These are phyloP conservation scores for Phytophthora cryptogea DNA, from an alignment of 352 stramenopile species.

Conservation along the genomic window DNA sequence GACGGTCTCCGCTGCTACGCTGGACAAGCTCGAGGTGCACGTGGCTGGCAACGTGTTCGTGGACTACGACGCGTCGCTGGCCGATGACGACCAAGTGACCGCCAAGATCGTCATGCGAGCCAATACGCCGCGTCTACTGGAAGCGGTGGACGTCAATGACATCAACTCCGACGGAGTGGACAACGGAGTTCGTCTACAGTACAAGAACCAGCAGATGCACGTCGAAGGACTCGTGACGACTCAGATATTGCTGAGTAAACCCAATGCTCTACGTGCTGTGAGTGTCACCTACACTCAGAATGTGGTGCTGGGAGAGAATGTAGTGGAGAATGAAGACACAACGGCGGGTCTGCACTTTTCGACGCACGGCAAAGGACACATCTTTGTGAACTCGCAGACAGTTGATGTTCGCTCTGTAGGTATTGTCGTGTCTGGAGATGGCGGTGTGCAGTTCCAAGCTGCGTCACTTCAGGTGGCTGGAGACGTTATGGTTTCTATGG, in stretches of 20 bases:
- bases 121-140: constrained; percentile 28
- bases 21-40: constrained; percentile 35
- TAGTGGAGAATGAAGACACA: constrained; percentile 37
- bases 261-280: constrained; percentile 23
- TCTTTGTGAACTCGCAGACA: constrained; percentile 17
- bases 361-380: constrained; percentile 22
- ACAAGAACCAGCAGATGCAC: constrained; percentile 47
- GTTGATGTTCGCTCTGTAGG: constrained; percentile 18
- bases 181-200: constrained; percentile 38
- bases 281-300: constrained; percentile 22
- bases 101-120: constrained; percentile 39
- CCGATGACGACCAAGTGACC: constrained; percentile 12
- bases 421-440: constrained; percentile 26
- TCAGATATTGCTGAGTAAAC: constrained; percentile 31
- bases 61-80: constrained; percentile 36
- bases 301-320: constrained; percentile 34
- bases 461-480: constrained; percentile 28
- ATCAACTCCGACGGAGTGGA: constrained; percentile 30
- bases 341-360: constrained; percentile 27
- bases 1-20: constrained; percentile 29
- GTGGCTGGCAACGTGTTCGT: constrained; percentile 48
- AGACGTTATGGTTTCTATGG: constrained; percentile 19
- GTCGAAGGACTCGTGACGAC: constrained; percentile 41
- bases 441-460: constrained; percentile 36
- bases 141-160: constrained; percentile 30